Conservation (phyloP, 2,329 filamentous ascomycete species). For the Epichloe gansuensis region DNA sequence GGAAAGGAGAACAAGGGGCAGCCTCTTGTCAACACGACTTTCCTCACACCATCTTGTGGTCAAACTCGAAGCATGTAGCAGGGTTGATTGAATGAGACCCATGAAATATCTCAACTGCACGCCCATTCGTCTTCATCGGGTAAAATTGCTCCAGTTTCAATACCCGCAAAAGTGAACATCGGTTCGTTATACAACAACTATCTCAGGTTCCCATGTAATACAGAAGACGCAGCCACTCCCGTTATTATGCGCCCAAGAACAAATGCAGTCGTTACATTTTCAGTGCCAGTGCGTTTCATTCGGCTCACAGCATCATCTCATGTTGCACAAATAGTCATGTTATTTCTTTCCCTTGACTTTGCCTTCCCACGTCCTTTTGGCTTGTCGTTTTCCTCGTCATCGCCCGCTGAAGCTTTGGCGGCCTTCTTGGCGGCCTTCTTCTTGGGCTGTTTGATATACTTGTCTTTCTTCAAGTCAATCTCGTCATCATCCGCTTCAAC, state of each 20-base stretch:
- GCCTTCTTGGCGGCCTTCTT: slow-evolving; percentile 39
- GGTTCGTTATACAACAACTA: background rate
- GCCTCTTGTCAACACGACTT: too few relatives aligned
- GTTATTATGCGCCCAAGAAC: background rate
- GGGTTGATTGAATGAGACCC: too few relatives aligned
- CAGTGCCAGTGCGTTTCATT: background rate
- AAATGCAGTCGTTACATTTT: background rate
- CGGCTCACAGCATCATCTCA: slow-evolving; percentile 1
- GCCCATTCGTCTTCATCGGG: background rate
- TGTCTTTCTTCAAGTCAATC: slow-evolving; percentile 82
- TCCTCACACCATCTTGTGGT: too few relatives aligned
- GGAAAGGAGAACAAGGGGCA: background rate
- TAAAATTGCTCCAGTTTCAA: background rate
- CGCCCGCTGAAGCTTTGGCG: slow-evolving; percentile 35
- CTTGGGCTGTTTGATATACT: slow-evolving; percentile 90
- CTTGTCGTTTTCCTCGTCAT: slow-evolving; percentile 40
- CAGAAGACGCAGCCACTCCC: background rate
- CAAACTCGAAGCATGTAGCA: too few relatives aligned
- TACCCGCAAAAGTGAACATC: background rate
- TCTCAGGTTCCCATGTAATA: background rate
- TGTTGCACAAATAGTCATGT: background rate
- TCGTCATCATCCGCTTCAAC: slow-evolving; percentile 59
- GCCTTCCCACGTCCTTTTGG: slow-evolving; percentile 34
- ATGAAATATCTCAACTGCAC: too few relatives aligned
- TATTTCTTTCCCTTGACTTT: slow-evolving; percentile 36